These are phyloP conservation scores for Leucaena leucocephala DNA, from an alignment of 306 rosid species.

Conservation along the genomic window DNA sequence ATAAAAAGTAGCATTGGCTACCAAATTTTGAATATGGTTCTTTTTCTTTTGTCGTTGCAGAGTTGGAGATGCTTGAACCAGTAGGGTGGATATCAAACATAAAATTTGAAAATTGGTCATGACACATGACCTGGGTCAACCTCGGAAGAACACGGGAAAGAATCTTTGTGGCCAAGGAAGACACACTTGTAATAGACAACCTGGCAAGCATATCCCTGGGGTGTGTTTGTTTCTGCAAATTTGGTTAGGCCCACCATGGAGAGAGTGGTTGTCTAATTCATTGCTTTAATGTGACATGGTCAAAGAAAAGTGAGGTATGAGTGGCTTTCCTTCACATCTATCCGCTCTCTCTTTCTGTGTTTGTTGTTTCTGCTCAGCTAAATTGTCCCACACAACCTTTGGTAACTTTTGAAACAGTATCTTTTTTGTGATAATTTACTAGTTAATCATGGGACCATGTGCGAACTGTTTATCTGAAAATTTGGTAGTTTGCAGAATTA, in stretches of 20 bases:
- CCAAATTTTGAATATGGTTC: slow-evolving; percentile 37
- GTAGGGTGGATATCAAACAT: slow-evolving; percentile 53
- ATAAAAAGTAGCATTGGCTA: slow-evolving; percentile 42
- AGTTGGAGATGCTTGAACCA: slow-evolving; percentile 55
- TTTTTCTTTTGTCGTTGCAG: slow-evolving; percentile 49
- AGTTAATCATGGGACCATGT: slow-evolving; percentile 45
- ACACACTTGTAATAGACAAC: slow-evolving; percentile 46
- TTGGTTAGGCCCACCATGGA: slow-evolving; percentile 54
- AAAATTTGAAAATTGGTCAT: slow-evolving; percentile 34
- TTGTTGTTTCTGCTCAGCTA: slow-evolving; percentile 39
- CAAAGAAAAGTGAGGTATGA: slow-evolving; percentile 63
- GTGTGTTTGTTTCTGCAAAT: slow-evolving; percentile 47
- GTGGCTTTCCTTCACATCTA: slow-evolving; percentile 51
- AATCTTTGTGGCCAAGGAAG: slow-evolving; percentile 58
- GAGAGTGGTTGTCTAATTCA: slow-evolving; percentile 62
- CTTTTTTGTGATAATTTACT: slow-evolving; percentile 45
- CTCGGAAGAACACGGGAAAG: slow-evolving; percentile 55
- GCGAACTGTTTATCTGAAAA: slow-evolving; percentile 47
- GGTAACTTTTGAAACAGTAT: slow-evolving; percentile 57
- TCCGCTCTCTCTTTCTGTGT: slow-evolving; percentile 39
- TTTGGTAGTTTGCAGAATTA: slow-evolving; percentile 51
- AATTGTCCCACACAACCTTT: slow-evolving; percentile 45
- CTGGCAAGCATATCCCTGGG: slow-evolving; percentile 46
- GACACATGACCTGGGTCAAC: slow-evolving; percentile 59
- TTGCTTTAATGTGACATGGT: slow-evolving; percentile 58